A percentile compares a stretch with the other conserved stretches of the same genome.
Conservation (phyloP, 345 rosid genomes). For the Limnanthes douglasii region DNA sequence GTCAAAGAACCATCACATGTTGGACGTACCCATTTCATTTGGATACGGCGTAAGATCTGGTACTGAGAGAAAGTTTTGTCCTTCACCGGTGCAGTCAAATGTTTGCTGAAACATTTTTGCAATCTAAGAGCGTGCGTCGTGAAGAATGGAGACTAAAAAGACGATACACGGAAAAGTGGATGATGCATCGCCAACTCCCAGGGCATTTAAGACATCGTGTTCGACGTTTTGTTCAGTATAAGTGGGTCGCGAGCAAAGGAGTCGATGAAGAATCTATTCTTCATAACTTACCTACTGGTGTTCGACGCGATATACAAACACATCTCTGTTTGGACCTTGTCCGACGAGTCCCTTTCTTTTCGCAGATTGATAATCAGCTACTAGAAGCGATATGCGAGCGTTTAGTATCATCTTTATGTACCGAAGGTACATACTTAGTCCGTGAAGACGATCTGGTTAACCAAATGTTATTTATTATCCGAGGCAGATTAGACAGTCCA, state of each 20-base stretch:
- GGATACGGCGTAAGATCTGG: too few relatives aligned
- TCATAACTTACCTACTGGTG: conserved; percentile 67
- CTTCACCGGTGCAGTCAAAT: too few relatives aligned
- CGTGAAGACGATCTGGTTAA: conserved; percentile 90
- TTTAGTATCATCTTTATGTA: conserved; percentile 67
- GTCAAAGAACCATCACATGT: too few relatives aligned
- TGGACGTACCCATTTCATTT: too few relatives aligned
- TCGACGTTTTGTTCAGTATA: conserved; percentile 60
- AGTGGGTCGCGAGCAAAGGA: conserved; percentile 89
- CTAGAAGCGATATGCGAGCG: conserved; percentile 94
- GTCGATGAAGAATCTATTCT: conserved; percentile 78
- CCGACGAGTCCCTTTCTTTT: conserved; percentile 81
- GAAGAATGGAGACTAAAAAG: conserved; percentile 92
- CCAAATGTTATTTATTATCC: conserved; percentile 80
- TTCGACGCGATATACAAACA: conserved; percentile 75
- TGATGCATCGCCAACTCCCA: conserved; percentile 90
- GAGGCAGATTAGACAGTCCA: conserved; percentile 84
- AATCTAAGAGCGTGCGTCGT: conserved; percentile 69
- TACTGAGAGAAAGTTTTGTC: too few relatives aligned
- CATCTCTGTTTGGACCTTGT: conserved; percentile 93
- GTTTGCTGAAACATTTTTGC: conserved; percentile 92
- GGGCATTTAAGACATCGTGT: conserved; percentile 56
- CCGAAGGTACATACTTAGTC: conserved; percentile 66
- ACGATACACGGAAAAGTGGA: conserved; percentile 94
- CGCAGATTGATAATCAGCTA: conserved; percentile 93